Base-by-base conservation (phyloP, 495 filamentous ascomycete species). In the Aspergillus steynii region DNA sequence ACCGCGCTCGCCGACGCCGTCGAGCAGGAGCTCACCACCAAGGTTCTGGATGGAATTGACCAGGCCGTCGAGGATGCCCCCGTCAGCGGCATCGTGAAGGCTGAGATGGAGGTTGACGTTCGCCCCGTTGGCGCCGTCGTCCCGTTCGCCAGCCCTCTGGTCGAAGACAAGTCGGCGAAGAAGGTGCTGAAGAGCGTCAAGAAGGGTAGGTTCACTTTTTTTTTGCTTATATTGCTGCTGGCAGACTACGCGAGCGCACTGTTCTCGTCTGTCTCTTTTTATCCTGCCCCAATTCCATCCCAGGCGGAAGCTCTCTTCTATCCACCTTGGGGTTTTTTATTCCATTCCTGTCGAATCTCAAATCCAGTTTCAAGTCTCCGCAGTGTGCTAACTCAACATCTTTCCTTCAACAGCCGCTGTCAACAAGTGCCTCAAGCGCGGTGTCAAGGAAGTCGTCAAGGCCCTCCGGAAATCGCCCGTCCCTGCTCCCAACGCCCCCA, bases 371-470 rank as follows among this genome's bases (percentile, higher is more conserved):
- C 34, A 53, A 15, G 26, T 47, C 14, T 32, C n/a, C 31, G 54
- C 29, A 48, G 26, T 59, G 46, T 66, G 50, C 73, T 72, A 65
- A 71, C 58, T 56, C 48, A 15, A 14, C 20, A 20, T 31, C 56
- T 25, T n/a, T 45, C 55, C 55, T 42, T 56, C 50, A 47, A 47
- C 53, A 98, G 94, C 92, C 55, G 91, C 92, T 61, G 96, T 96
- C 78, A 85, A 90, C 79, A 95, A 93, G 79, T 86, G 89, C 60
- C 89, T 99, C 75, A 92, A 94, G 78, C 93, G 96, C 69, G 95
- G 95, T 77, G 94, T 98, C 48, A 98, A 98, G 79, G 95, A 99
- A 79, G 92, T 95, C 72, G 91, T 97, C 79, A 99, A 99, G 82
- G 85, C 92, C 26, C 88, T 99, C 67, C 90, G 93, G 75, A 96